phyloP scores from a whole-genome alignment of 345 rosid species.

The Moricandia moricandioides region DNA sequence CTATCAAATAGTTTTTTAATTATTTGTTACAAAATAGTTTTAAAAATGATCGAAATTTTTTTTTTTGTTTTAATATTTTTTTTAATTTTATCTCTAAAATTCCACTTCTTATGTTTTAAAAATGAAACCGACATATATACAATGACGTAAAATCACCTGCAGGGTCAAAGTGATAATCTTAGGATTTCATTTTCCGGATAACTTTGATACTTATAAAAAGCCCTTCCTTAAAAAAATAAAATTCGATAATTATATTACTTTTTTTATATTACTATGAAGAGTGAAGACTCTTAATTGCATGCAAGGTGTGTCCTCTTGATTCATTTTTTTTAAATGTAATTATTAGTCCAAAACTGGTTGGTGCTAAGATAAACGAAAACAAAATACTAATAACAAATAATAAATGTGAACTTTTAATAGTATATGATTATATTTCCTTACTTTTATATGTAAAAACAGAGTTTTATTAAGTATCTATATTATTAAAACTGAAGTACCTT shows the following conservation, averaged over 20 bases:
- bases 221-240: too few species aligned
- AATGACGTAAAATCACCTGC: constrained; percentile 14
- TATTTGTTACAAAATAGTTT: too few species aligned
- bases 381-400: background rate
- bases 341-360: background rate
- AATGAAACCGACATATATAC: background rate
- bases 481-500: too few species aligned
- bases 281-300: background rate
- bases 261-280: too few species aligned
- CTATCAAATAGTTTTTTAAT: too few species aligned
- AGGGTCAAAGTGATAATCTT: constrained; percentile 20
- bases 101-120: too few species aligned
- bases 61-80: too few species aligned
- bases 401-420: background rate
- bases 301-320: background rate
- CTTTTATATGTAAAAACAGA: background rate
- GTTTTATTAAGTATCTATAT: too few species aligned
- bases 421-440: background rate
- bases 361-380: background rate
- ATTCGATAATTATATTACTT: background rate
- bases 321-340: background rate
- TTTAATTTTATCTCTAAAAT: too few species aligned
- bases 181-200: background rate
- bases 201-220: background rate
- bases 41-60: too few species aligned